Evolutionary conservation across 441 rosid genomes (phyloP).

Genomic region (Geranium incanum): DNA sequence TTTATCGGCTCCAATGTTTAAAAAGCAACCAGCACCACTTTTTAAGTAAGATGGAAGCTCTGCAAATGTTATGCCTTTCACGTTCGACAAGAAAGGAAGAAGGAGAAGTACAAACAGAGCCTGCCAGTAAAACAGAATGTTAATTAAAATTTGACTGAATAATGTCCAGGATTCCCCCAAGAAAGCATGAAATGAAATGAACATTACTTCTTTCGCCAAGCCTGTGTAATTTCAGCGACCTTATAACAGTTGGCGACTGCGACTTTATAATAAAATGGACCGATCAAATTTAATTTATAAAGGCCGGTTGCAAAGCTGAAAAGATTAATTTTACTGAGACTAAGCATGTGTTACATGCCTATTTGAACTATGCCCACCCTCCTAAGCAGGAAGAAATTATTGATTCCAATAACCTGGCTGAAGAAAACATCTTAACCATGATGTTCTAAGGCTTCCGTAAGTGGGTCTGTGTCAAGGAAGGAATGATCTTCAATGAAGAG

Average conservation of each 20-base stretch:
- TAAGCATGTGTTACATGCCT: too few relatives aligned
- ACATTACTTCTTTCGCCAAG: not conserved
- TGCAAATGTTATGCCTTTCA: conserved; percentile 67
- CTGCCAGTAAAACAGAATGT: conserved; percentile 30
- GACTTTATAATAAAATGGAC: too few relatives aligned
- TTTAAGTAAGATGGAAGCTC: conserved; percentile 57
- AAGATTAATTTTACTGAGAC: too few relatives aligned
- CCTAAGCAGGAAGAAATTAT: too few relatives aligned
- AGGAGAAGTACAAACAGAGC: conserved; percentile 75
- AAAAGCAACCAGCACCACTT: conserved; percentile 75
- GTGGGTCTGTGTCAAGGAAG: not conserved
- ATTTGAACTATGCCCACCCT: too few relatives aligned
- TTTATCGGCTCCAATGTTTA: conserved; percentile 44
- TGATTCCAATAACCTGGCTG: too few relatives aligned
- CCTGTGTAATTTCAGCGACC: too few relatives aligned
- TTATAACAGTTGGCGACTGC: too few relatives aligned
- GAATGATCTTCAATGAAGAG: not conserved
- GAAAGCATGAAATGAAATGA: not conserved
- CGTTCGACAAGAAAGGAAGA: conserved; percentile 63
- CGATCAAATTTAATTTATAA: too few relatives aligned
- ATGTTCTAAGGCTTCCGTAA: not conserved
- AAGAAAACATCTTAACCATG: not conserved
- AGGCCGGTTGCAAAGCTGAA: too few relatives aligned
- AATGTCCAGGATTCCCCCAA: conserved; percentile 4
- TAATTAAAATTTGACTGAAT: not conserved